phyloP scores from a whole-genome alignment of 2,329 filamentous ascomycete species.

The Elsinoe fawcettii region DNA sequence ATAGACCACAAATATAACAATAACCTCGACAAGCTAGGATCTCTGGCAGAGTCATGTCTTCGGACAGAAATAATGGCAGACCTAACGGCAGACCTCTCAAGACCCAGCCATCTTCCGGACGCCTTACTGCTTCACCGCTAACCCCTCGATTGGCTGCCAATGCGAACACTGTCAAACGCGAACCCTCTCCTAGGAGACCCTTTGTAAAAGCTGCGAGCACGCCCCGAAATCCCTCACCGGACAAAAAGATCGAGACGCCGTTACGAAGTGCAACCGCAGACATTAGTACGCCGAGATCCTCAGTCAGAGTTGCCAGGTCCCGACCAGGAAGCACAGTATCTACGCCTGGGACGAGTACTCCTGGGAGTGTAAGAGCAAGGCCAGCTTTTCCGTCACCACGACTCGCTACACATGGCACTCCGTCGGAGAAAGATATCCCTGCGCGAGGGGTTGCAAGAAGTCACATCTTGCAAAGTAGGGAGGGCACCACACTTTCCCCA shows the following conservation, averaged over 20 bases:
- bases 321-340: slow-evolving; percentile 61
- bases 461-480: slow-evolving; percentile 27
- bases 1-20: neutral
- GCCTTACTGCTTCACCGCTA: slow-evolving; percentile 3
- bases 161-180: slow-evolving; percentile 2
- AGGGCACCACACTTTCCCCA: slow-evolving; percentile 28
- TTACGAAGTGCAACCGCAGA: slow-evolving; percentile 45
- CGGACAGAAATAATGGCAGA: slow-evolving; percentile 13
- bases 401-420: neutral
- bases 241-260: slow-evolving; percentile 1
- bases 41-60: slow-evolving; percentile 7
- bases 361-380: slow-evolving; percentile 14
- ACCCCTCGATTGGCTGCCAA: slow-evolving; percentile 21
- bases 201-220: slow-evolving; percentile 13
- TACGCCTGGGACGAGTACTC: slow-evolving; percentile 36
- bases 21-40: neutral
- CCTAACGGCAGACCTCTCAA: neutral
- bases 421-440: slow-evolving; percentile 19
- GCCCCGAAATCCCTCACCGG: neutral
- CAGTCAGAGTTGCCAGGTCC: slow-evolving; percentile 52
- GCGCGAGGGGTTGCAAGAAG: neutral
- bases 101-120: neutral
- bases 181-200: slow-evolving; percentile 11
- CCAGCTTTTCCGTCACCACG: neutral
- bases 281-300: slow-evolving; percentile 74